These are phyloP conservation scores for Euphorbia schlechtendalii DNA, from an alignment of 441 rosid species.

Conservation along the genomic window DNA sequence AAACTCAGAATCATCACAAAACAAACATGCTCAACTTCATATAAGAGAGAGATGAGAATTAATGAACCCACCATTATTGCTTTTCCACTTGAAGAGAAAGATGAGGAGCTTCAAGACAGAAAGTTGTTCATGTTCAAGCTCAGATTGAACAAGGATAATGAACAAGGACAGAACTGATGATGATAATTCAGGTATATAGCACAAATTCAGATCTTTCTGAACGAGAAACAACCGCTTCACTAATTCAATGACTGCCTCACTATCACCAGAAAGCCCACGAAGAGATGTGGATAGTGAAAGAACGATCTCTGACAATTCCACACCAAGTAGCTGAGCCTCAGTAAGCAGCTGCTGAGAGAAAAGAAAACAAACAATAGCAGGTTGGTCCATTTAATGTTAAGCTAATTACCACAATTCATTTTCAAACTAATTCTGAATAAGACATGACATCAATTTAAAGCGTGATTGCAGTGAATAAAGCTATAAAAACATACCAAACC, in stretches of 20 bases:
- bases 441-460: not conserved
- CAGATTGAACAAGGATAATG: constrained; percentile 52
- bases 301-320: constrained; percentile 51
- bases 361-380: constrained; percentile 10
- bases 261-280: constrained; percentile 32
- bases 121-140: constrained; percentile 78
- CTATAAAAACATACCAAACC: constrained; percentile 44
- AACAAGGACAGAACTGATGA: constrained; percentile 49
- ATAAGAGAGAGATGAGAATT: constrained; percentile 13
- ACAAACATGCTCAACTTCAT: constrained; percentile 1
- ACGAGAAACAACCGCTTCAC: constrained; percentile 50
- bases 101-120: constrained; percentile 56
- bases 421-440: not conserved
- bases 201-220: constrained; percentile 62
- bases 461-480: not conserved
- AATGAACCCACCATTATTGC: constrained; percentile 47
- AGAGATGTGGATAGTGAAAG: constrained; percentile 39
- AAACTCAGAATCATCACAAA: not conserved
- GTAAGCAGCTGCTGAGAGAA: constrained; percentile 35
- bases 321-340: constrained; percentile 57
- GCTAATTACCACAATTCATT: not conserved
- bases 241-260: constrained; percentile 47
- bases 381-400: not conserved
- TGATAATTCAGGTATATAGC: constrained; percentile 44
- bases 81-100: constrained; percentile 69